Evolutionary conservation across 208 protist genomes (phyloP), one percentile per base, ranked within the genome.

Genomic region (Leishmania gerbilli): DNA sequence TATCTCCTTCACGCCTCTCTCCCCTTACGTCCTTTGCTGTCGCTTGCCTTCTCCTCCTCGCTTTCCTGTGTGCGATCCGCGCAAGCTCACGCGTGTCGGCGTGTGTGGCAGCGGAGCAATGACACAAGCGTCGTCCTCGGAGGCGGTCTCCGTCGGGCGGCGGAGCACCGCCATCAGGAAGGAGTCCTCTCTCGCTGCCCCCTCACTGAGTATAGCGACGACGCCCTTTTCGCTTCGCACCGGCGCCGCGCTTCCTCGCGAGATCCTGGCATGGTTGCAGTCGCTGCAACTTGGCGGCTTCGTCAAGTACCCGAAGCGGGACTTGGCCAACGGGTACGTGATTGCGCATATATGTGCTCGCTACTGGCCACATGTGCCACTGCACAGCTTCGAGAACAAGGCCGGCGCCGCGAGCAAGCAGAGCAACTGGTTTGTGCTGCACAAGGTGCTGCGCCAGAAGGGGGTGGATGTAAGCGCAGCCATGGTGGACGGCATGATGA

Each of bases 351-450:
- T 99, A 42, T 98, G 97, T 84, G 93, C 94, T 2, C 91, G 89
- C 55, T 99, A 99, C 89, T 99, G 95, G 91, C 75, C 77, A 3
- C 86, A 92, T 62, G 81, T 99, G 45, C 87, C 91, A 15, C 92
- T 99, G 95, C 96, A 99, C 90, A 95, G 92, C 51, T 98, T 95
- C 78, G 91, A 94, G 68, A 98, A 98, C 80, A 91, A 88, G 6
- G 62, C 87, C 24, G 88, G 90, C 80, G 74, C 91, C 13, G 51
- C 72, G 31, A 92, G 89, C 53, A 98, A 98, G 87, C 80, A 88
- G n/a, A 88, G 92, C 81, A 99, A 99, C 86, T 99, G 98, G 97
- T 81, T 80, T 9, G 71, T 94, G 40, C 76, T 98, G 77, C 81
- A 74, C 49, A 97, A 95, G 74, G 81, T 93, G 45, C 91, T 98